phyloP scores from a whole-genome alignment of 1,139 yeast genomes.

The Neolecta irregularis region DNA sequence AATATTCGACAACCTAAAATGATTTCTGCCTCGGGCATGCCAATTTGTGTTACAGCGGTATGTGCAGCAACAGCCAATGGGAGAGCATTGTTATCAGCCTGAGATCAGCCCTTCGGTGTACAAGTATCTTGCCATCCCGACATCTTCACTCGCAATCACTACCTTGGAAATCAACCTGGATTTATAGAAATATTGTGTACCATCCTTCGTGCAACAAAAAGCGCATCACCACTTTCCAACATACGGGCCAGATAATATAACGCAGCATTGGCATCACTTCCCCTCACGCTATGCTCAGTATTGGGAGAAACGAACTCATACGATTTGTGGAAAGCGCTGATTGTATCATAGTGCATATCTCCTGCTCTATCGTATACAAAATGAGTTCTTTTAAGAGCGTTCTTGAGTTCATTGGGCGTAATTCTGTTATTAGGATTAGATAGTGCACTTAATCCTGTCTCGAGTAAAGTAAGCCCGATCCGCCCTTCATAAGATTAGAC shows the following conservation, averaged over 20 bases:
- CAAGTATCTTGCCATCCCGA: conserved; percentile 17
- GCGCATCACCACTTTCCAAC: conserved; percentile 84
- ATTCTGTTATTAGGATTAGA: conserved; percentile 3
- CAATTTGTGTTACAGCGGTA: conserved; percentile 81
- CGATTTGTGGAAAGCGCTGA: conserved; percentile 37
- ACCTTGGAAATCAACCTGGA: conserved; percentile 49
- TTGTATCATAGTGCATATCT: conserved; percentile 85
- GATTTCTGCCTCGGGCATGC: conserved; percentile 90
- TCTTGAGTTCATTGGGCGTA: conserved; percentile 26
- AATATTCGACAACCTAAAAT: conserved; percentile 28
- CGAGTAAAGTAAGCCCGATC: conserved; percentile 63
- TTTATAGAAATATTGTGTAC: conserved; percentile 27
- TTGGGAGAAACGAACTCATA: neutral
- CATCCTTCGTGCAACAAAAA: conserved; percentile 84
- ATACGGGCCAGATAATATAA: conserved; percentile 71
- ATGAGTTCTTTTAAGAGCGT: conserved; percentile 35
- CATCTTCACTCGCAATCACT: conserved; percentile 30
- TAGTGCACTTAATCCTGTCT: conserved; percentile 27
- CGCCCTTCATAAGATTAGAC: conserved; percentile 32
- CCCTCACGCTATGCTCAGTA: conserved; percentile 46
- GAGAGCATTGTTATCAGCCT: conserved; percentile 53
- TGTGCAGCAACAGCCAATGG: conserved; percentile 80
- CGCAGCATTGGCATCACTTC: conserved; percentile 79
- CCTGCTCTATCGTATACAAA: conserved; percentile 74
- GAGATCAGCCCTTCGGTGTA: conserved; percentile 49